phyloP scores from a whole-genome alignment of 345 rosid species.

The Linum tenue region DNA sequence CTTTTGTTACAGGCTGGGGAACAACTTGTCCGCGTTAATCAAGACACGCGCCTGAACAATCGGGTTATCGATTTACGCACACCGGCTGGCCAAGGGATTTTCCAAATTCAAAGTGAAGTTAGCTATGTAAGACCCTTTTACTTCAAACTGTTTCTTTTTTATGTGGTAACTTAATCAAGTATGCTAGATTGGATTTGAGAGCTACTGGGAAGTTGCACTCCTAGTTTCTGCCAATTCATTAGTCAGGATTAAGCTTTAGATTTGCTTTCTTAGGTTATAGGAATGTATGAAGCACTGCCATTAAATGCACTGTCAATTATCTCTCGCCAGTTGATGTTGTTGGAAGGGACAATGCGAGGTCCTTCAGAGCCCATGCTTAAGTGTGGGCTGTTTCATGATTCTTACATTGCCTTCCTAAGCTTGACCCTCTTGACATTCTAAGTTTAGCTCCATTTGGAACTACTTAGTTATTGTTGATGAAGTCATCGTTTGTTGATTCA shows the following conservation, averaged over 20 bases:
- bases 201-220: too few relatives aligned
- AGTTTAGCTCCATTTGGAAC: too few relatives aligned
- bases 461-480: too few relatives aligned
- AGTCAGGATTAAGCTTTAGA: too few relatives aligned
- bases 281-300: too few relatives aligned
- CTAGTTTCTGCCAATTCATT: too few relatives aligned
- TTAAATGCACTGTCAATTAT: not conserved
- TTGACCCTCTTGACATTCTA: too few relatives aligned
- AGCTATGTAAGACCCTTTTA: conserved; percentile 26
- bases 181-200: too few relatives aligned
- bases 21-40: conserved; percentile 61
- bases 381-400: too few relatives aligned
- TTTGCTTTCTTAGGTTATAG: too few relatives aligned
- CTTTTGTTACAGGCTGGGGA: conserved; percentile 37
- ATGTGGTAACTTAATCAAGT: not conserved
- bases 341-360: not conserved
- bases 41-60: conserved; percentile 68
- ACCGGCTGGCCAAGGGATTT: conserved; percentile 75
- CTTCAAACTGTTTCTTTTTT: not conserved
- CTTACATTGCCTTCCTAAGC: too few relatives aligned
- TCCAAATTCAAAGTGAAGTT: conserved; percentile 53
- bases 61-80: conserved; percentile 74
- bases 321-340: not conserved
- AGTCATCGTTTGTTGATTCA: too few relatives aligned
- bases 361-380: not conserved